A percentile compares a stretch with the other conserved stretches of the same genome.
phyloP scores from a whole-genome alignment of 2,329 filamentous ascomycete genomes.

The Bipolaris zeicola region DNA sequence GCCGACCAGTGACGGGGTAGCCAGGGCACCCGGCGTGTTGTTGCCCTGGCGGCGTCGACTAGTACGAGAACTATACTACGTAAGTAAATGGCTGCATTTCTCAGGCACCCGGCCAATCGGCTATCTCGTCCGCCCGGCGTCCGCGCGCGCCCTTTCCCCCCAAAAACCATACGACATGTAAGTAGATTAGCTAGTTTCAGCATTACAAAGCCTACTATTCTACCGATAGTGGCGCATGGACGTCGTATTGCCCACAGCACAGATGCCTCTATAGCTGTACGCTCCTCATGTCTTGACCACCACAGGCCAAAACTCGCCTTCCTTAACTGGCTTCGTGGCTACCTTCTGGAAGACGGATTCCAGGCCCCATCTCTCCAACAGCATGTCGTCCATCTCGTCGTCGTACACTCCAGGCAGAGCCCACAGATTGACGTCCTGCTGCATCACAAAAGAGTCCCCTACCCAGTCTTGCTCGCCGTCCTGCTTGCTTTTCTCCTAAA shows the following conservation, averaged over 20 bases:
- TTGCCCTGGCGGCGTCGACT: too few species aligned
- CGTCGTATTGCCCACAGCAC: neutral
- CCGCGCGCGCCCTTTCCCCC: too few species aligned
- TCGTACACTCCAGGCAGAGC: neutral
- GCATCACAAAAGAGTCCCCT: neutral
- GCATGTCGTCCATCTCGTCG: neutral
- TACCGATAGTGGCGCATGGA: too few species aligned
- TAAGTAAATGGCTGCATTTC: neutral
- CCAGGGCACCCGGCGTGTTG: too few species aligned
- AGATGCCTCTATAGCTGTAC: neutral
- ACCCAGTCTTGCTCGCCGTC: neutral
- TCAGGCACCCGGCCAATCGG: constrained; percentile 24
- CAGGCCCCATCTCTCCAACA: constrained; percentile 23
- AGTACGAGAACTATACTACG: too few species aligned
- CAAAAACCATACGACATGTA: too few species aligned
- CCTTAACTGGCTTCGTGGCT: constrained; percentile 4
- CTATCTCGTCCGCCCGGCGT: neutral
- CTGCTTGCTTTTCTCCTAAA: constrained; percentile 13
- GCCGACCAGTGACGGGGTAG: too few species aligned
- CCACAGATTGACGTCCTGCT: neutral
- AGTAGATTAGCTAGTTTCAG: too few species aligned
- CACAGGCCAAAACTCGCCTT: constrained; percentile 18
- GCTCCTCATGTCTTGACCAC: neutral
- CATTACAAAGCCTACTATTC: too few species aligned
- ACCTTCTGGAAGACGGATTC: neutral